Evolutionary conservation across 257 asterid species (phyloP).

Genomic region (Misopates orontium): DNA sequence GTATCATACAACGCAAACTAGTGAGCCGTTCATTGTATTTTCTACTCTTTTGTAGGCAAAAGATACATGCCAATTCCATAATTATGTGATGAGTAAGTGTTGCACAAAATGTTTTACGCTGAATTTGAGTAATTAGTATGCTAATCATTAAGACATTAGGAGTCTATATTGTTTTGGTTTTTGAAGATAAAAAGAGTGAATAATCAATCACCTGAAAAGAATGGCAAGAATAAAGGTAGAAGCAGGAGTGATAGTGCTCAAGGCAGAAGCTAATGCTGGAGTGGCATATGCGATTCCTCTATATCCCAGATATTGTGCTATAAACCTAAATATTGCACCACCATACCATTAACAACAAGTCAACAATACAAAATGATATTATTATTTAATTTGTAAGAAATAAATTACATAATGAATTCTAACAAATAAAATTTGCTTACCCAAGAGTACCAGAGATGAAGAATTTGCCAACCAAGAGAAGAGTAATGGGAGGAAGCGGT

Average conservation of each 20-base stretch:
- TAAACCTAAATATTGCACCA: constrained; percentile 33
- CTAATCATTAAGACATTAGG: background rate
- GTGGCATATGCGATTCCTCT: constrained; percentile 35
- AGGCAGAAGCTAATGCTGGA: constrained; percentile 47
- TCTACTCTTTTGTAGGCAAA: too few relatives aligned
- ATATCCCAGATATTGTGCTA: constrained; percentile 30
- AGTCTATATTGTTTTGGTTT: background rate
- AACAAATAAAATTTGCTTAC: constrained; percentile 14
- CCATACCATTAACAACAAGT: background rate
- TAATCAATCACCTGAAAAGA: constrained; percentile 35
- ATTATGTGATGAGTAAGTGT: background rate
- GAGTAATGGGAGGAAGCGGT: constrained; percentile 29
- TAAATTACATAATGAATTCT: too few relatives aligned
- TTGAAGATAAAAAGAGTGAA: background rate
- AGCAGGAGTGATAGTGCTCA: constrained; percentile 42
- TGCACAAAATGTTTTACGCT: too few relatives aligned
- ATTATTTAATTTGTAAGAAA: too few relatives aligned
- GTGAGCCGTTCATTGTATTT: too few relatives aligned
- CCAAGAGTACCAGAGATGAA: constrained; percentile 42
- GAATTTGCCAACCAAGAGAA: constrained; percentile 29
- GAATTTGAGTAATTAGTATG: too few relatives aligned
- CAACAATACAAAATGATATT: background rate
- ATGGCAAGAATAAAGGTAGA: constrained; percentile 46
- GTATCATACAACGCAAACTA: background rate
- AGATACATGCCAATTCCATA: background rate